Evolutionary conservation across 1,284 basidiomycete genomes (phyloP).

Genomic region (Apiotrichum montevideense): DNA sequence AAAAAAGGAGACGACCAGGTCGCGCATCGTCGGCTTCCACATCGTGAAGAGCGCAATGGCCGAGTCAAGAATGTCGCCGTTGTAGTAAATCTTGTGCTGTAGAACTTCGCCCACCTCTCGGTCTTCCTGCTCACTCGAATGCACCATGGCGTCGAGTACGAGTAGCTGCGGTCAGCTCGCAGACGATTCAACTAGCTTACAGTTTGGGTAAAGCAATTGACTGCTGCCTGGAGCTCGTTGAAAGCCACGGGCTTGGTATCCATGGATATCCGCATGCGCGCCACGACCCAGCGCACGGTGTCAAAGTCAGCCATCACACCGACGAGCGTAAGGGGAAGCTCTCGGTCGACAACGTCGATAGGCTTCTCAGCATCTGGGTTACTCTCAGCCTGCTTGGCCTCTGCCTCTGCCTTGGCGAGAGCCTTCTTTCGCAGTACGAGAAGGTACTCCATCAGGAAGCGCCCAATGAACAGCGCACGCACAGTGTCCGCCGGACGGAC

Average conservation of each 20-base stretch:
- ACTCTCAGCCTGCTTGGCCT: neutral
- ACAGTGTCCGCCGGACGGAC: slow-evolving; percentile 85
- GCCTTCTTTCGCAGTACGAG: slow-evolving; percentile 50
- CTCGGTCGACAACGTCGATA: slow-evolving; percentile 11
- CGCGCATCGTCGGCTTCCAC: slow-evolving; percentile 55
- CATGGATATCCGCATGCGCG: slow-evolving; percentile 75
- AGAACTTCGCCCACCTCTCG: slow-evolving; percentile 69
- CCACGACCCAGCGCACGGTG: slow-evolving; percentile 81
- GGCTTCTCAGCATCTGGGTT: slow-evolving; percentile 28
- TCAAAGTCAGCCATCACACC: slow-evolving; percentile 75
- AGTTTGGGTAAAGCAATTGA: slow-evolving; percentile 84
- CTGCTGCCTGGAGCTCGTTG: slow-evolving; percentile 90
- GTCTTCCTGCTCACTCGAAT: slow-evolving; percentile 54
- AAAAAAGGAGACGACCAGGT: slow-evolving; percentile 59
- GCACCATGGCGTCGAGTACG: slow-evolving; percentile 64
- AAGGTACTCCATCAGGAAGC: slow-evolving; percentile 88
- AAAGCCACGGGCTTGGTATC: slow-evolving; percentile 89
- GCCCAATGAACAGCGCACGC: slow-evolving; percentile 70
- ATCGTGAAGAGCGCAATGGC: slow-evolving; percentile 64
- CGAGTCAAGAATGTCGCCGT: slow-evolving; percentile 83
- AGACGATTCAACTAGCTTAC: slow-evolving; percentile 31
- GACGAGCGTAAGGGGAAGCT: slow-evolving; percentile 64
- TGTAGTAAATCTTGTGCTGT: slow-evolving; percentile 85
- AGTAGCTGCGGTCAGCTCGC: slow-evolving; percentile 52
- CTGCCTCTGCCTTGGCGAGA: slow-evolving; percentile 8